Evolutionary conservation across 2,329 filamentous ascomycete genomes (phyloP), one percentile per base, ranked within the genome.

Genomic region (Penicillium sp.): DNA sequence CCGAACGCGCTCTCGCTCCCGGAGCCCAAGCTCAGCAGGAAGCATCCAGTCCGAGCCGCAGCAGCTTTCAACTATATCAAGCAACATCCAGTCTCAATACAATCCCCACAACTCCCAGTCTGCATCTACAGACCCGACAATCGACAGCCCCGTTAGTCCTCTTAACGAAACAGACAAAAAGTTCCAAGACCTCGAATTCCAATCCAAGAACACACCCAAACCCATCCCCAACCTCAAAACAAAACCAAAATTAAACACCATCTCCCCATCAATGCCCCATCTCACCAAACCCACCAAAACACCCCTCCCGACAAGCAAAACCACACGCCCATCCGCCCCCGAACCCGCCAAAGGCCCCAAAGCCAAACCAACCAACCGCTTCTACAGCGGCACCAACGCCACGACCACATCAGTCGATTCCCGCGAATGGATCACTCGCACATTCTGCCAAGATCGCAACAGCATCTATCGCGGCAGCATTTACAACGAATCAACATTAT

Each of bases 371-470:
- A 14, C 14, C 13, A 13, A 24, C 22, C 63, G 63, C 7, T 65
- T 65, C 53, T 65, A 65, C 55, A 64, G 60, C 18, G 49, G 48
- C n/a, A 54, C 34, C 18, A 47, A 40, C 21, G 39, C 43, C 53
- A 56, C 14, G 24, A 38, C 22, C 44, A 32, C 3, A 6, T 14
- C 29, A 14, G 38, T n/a, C 13, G 43, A 22, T 10, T 44, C 45
- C 10, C 42, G 36, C 18, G 51, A 60, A 31, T 59, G 52, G 51
- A 39, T 49, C 6, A 40, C 51, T 2, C 47, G 48, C 14, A 43
- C 55, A 31, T 16, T 52, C 10, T 42, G 45, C 29, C 43, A 43
- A 18, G 50, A 56, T 43, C 58, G 53, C 0, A 49, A 45, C 14
- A 56, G 51, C 18, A 10, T 60, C 1, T 47, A 53, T 43, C 58